These are phyloP conservation scores for Yamadazyma taylorii DNA, from an alignment of 1,139 yeast species.

Conservation along the genomic window DNA sequence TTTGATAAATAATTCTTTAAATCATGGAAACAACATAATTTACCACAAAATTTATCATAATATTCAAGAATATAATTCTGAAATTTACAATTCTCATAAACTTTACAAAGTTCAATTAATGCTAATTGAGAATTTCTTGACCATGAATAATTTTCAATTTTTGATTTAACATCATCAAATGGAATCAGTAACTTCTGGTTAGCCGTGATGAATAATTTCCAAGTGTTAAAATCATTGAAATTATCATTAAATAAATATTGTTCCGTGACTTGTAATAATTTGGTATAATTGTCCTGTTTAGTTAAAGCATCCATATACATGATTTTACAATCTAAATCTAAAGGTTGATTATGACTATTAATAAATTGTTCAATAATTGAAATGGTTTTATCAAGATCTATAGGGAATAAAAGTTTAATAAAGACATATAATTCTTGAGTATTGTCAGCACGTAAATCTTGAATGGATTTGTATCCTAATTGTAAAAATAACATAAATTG, in stretches of 20 bases:
- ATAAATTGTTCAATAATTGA: slow-evolving; percentile 30
- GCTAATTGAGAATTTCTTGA: slow-evolving; percentile 63
- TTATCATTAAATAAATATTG: slow-evolving; percentile 40
- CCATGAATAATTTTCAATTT: slow-evolving; percentile 23
- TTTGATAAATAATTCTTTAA: slow-evolving; percentile 46
- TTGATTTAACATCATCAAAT: slow-evolving; percentile 23
- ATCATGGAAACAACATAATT: slow-evolving; percentile 64
- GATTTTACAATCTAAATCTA: slow-evolving; percentile 58
- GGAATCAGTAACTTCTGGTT: slow-evolving; percentile 30
- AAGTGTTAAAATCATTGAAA: slow-evolving; percentile 61
- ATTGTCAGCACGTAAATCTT: slow-evolving; percentile 40
- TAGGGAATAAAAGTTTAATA: slow-evolving; percentile 38
- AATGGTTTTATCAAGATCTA: slow-evolving; percentile 16
- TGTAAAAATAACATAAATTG: slow-evolving; percentile 44
- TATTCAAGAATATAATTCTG: slow-evolving; percentile 38
- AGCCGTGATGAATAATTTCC: slow-evolving; percentile 54
- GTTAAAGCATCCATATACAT: slow-evolving; percentile 49
- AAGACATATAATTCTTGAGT: slow-evolving; percentile 64
- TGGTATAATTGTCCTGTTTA: slow-evolving; percentile 38
- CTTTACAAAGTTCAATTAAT: slow-evolving; percentile 43
- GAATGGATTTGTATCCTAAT: slow-evolving; percentile 57
- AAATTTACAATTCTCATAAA: slow-evolving; percentile 17
- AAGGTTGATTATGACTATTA: slow-evolving; percentile 28
- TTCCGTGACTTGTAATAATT: slow-evolving; percentile 32
- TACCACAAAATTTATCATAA: slow-evolving; percentile 43